phyloP scores from a whole-genome alignment of 805 yeast genomes.

The Barnettozyma populi region DNA sequence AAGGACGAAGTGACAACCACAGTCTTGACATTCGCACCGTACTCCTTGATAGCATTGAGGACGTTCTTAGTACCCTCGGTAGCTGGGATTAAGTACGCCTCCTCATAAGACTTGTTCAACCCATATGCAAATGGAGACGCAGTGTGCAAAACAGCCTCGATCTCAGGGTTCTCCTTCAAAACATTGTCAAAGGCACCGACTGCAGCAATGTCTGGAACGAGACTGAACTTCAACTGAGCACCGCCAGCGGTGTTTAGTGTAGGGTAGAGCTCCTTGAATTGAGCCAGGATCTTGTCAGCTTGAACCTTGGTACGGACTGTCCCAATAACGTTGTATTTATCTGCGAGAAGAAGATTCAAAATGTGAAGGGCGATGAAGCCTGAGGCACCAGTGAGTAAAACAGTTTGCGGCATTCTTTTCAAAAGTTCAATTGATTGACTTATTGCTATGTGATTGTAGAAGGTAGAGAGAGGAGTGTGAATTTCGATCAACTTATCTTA shows the following conservation, averaged over 20 bases:
- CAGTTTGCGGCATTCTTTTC: slow-evolving; percentile 16
- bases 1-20: slow-evolving; percentile 50
- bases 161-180: slow-evolving; percentile 43
- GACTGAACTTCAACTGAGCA: slow-evolving; percentile 35
- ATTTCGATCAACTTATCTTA: no score
- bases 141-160: slow-evolving; percentile 50
- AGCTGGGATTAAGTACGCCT: slow-evolving; percentile 52
- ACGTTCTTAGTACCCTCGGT: slow-evolving; percentile 48
- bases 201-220: slow-evolving; percentile 43
- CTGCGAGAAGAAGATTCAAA: slow-evolving; percentile 31
- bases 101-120: slow-evolving; percentile 36
- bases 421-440: not conserved
- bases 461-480: no score
- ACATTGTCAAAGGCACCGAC: slow-evolving; percentile 42
- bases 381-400: slow-evolving; percentile 45
- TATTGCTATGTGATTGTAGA: no score
- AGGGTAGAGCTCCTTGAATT: slow-evolving; percentile 28
- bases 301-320: slow-evolving; percentile 38
- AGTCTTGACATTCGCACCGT: slow-evolving; percentile 37
- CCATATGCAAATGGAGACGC: slow-evolving; percentile 55
- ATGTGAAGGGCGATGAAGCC: slow-evolving; percentile 46
- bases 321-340: slow-evolving; percentile 39
- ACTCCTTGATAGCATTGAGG: slow-evolving; percentile 41
- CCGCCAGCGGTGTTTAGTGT: slow-evolving; percentile 5
- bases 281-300: slow-evolving; percentile 29